Conservation (phyloP, 495 filamentous ascomycete genomes). For the Talaromyces wortmannii region DNA sequence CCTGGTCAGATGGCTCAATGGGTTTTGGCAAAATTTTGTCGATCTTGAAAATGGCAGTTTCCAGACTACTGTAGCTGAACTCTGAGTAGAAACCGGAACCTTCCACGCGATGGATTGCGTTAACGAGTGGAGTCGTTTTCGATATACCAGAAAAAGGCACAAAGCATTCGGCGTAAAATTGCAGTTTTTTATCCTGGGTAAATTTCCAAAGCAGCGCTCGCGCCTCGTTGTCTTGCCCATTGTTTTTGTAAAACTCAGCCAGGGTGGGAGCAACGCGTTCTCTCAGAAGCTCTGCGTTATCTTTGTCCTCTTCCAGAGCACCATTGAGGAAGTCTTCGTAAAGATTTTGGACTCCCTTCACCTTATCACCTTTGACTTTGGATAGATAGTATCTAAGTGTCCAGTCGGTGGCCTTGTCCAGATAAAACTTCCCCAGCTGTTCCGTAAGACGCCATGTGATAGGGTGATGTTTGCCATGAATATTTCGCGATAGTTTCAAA, state of each 20-base stretch:
- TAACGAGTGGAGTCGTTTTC: neutral
- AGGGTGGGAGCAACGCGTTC: neutral
- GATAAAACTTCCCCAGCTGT: neutral
- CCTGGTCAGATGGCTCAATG: neutral
- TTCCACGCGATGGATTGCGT: neutral
- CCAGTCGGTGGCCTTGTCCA: neutral
- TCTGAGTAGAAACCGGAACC: neutral
- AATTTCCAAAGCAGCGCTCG: neutral
- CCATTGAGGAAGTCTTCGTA: neutral
- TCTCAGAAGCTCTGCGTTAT: neutral
- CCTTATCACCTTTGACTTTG: neutral
- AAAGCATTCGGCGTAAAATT: neutral
- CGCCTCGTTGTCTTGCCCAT: neutral
- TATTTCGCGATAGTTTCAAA: neutral
- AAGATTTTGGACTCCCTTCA: neutral
- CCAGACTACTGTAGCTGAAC: neutral
- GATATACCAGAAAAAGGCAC: neutral
- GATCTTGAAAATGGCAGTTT: neutral
- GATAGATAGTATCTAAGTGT: neutral
- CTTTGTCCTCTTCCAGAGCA: neutral
- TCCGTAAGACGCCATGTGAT: constrained; percentile 1
- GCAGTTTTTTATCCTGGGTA: neutral
- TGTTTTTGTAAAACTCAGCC: neutral
- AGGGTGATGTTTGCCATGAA: neutral
- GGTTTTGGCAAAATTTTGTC: neutral